Conservation (phyloP, 352 stramenopile species). For the Globisporangium iwayamae region DNA sequence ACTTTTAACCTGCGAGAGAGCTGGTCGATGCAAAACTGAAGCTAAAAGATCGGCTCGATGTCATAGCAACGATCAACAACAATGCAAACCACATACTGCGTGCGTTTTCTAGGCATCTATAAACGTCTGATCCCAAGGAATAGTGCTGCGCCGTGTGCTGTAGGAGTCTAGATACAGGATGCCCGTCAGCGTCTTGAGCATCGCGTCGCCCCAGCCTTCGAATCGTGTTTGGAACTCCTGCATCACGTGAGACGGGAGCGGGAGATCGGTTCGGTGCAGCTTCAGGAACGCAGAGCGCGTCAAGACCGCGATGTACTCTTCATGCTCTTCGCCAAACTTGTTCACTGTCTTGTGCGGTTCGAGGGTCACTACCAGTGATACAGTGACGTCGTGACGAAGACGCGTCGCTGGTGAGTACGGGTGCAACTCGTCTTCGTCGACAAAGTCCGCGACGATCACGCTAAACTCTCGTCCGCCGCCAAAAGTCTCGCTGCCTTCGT, state of each 20-base stretch:
- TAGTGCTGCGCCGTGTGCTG: background rate
- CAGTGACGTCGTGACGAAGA: constrained; percentile 8
- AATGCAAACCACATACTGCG: too few relatives aligned
- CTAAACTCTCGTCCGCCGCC: background rate
- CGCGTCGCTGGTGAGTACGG: constrained; percentile 6
- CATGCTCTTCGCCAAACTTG: background rate
- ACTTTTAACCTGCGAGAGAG: too few relatives aligned
- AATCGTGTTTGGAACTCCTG: background rate
- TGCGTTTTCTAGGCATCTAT: too few relatives aligned
- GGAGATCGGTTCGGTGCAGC: background rate
- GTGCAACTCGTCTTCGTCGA: constrained; percentile 10
- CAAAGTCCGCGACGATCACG: constrained; percentile 9
- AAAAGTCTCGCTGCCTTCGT: background rate
- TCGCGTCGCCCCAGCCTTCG: constrained; percentile 6
- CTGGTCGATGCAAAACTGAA: too few relatives aligned
- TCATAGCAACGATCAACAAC: too few relatives aligned
- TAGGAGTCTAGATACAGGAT: background rate
- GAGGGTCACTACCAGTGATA: background rate
- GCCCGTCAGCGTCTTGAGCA: background rate
- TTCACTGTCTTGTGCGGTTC: background rate
- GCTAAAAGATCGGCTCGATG: too few relatives aligned
- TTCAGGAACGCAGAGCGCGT: constrained; percentile 1
- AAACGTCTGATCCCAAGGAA: background rate
- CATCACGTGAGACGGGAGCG: background rate
- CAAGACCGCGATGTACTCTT: constrained; percentile 4